Percentiles rank a stretch among this genome's conserved stretches.
phyloP scores from a whole-genome alignment of 2,329 filamentous ascomycete species.

The Bretziella fagacearum region DNA sequence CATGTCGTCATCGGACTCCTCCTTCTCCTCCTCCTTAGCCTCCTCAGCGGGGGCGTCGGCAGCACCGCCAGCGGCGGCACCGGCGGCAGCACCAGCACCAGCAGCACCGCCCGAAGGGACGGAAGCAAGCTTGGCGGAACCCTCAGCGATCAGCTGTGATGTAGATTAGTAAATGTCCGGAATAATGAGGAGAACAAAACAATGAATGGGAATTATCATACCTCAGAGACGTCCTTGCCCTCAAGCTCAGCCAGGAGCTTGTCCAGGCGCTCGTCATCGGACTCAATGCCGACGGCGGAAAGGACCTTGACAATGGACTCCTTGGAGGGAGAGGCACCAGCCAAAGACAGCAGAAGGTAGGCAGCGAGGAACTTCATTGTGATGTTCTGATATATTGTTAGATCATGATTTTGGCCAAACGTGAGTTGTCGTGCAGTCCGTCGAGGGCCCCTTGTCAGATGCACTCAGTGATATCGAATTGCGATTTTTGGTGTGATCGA shows the following conservation, averaged over 20 bases:
- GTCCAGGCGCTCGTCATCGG: conserved; percentile 69
- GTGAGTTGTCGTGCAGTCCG: no score
- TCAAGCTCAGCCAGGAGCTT: conserved; percentile 80
- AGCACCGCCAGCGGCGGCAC: conserved; percentile 48
- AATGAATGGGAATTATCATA: conserved; percentile 25
- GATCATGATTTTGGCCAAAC: no score
- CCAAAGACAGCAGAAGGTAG: conserved; percentile 92
- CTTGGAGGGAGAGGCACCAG: conserved; percentile 70
- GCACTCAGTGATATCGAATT: no score
- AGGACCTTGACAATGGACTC: conserved; percentile 78
- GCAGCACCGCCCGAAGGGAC: conserved; percentile 83
- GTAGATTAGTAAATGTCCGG: conserved; percentile 16
- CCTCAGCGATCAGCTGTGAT: conserved; percentile 69
- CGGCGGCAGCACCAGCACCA: conserved; percentile 50
- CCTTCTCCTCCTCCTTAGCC: conserved; percentile 59
- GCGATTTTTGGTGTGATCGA: no score
- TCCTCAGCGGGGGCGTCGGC: conserved; percentile 46
- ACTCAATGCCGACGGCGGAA: conserved; percentile 86
- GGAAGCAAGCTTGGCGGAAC: conserved; percentile 86
- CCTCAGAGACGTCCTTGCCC: conserved; percentile 86
- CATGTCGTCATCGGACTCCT: conserved; percentile 24
- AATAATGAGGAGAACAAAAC: not conserved
- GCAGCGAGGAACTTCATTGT: conserved; percentile 99
- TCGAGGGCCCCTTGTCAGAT: no score
- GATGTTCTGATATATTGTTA: conserved; percentile 15